These are phyloP conservation scores for Canavalia ensiformis DNA, from an alignment of 306 rosid genomes.

Conservation along the genomic window DNA sequence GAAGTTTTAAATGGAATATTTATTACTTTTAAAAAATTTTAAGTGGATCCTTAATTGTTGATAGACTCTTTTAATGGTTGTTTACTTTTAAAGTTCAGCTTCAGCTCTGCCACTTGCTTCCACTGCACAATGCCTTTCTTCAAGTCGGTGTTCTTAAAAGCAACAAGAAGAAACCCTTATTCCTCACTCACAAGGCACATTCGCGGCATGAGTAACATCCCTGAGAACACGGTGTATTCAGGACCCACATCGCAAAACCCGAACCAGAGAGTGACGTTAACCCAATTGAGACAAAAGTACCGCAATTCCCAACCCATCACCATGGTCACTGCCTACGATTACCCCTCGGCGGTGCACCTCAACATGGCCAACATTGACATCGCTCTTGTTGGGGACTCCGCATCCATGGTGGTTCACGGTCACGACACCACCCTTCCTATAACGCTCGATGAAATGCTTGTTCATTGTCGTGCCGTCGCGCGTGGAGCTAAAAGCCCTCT, in stretches of 20 bases:
- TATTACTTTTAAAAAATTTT: too few species aligned
- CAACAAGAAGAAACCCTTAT: conserved; percentile 38
- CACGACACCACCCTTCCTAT: conserved; percentile 86
- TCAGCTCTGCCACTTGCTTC: background rate
- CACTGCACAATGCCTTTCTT: conserved; percentile 45
- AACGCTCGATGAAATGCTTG: conserved; percentile 75
- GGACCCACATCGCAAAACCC: conserved; percentile 69
- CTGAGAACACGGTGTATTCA: conserved; percentile 81
- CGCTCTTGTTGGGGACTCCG: conserved; percentile 90
- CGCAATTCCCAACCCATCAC: conserved; percentile 72
- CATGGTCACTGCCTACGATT: conserved; percentile 94
- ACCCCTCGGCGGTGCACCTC: conserved; percentile 84
- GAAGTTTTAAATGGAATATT: too few species aligned
- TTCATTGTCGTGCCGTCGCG: conserved; percentile 85
- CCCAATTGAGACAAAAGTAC: conserved; percentile 67
- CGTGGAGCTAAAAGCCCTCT: conserved; percentile 87
- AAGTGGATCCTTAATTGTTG: too few species aligned
- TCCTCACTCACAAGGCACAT: conserved; percentile 20
- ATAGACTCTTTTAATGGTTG: too few species aligned
- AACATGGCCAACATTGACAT: conserved; percentile 75
- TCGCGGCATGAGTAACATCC: conserved; percentile 80
- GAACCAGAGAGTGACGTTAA: conserved; percentile 68
- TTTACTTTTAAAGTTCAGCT: background rate
- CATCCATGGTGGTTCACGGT: conserved; percentile 96
- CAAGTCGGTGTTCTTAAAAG: conserved; percentile 7